Percentiles rank a stretch among this genome's conserved stretches.
Conservation (phyloP, 2,329 filamentous ascomycete genomes). For the Monilinia polystroma region DNA sequence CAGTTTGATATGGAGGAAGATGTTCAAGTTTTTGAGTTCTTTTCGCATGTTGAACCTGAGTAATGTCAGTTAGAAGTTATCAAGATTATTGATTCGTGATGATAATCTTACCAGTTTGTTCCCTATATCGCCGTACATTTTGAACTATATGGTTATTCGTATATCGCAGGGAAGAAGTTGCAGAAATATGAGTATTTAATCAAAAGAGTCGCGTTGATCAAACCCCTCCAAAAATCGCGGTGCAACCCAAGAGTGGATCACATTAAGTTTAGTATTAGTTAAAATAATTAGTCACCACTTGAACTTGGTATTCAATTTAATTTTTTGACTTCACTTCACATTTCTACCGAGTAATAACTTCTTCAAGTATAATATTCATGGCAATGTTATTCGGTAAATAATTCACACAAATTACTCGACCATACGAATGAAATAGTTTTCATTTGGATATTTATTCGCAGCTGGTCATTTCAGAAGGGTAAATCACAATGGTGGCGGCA, state of each 20-base stretch:
- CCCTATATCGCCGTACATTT: constrained; percentile 70
- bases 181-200: neutral
- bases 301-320: neutral
- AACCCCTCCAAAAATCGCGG: constrained; percentile 15
- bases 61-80: constrained; percentile 20
- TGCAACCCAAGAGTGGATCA: constrained; percentile 1
- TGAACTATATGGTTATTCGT: neutral
- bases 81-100: neutral
- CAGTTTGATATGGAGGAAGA: constrained; percentile 88
- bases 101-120: constrained; percentile 59
- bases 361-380: neutral
- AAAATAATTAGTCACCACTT: constrained; percentile 6
- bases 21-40: constrained; percentile 82
- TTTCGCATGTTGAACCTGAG: constrained; percentile 90
- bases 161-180: neutral
- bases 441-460: neutral
- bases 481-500: constrained; percentile 2
- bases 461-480: neutral
- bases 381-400: neutral
- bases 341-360: neutral
- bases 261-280: neutral
- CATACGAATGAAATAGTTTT: neutral
- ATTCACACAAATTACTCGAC: neutral
- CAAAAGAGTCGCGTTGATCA: neutral
- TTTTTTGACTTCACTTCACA: neutral